Conservation (phyloP, 495 filamentous ascomycete species). For the Aspergillus sclerotiicarbonarius region DNA sequence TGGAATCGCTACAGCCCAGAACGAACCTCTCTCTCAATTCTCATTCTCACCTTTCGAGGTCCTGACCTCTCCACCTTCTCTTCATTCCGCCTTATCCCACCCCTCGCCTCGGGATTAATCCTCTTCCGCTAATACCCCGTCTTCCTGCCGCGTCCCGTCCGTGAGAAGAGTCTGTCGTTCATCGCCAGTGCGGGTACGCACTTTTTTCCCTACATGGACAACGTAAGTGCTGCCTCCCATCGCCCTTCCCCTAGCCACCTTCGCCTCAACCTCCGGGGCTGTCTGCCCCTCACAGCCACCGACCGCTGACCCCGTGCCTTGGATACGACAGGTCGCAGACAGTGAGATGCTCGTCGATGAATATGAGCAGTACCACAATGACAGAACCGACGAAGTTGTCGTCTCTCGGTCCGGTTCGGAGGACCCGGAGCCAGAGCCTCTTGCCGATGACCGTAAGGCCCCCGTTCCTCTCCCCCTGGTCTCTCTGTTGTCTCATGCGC, state of each 20-base stretch:
- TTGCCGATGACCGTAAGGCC: conserved; percentile 71
- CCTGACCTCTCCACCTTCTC: conserved; percentile 7
- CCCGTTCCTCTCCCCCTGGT: conserved; percentile 10
- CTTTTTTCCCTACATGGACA: conserved; percentile 45
- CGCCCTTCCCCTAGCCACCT: conserved; percentile 21
- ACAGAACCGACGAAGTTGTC: conserved; percentile 80
- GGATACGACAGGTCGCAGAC: conserved; percentile 37
- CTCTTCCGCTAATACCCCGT: neutral
- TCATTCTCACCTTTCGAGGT: conserved; percentile 19
- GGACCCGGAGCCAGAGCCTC: conserved; percentile 51
- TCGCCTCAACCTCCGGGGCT: neutral
- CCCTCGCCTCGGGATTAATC: neutral
- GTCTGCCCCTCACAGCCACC: neutral
- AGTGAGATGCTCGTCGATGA: conserved; percentile 70
- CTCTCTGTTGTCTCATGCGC: neutral
- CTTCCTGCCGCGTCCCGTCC: conserved; percentile 2
- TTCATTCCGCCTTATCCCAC: conserved; percentile 4
- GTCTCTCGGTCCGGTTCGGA: conserved; percentile 68
- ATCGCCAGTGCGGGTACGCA: conserved; percentile 32
- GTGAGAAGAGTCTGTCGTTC: conserved; percentile 25
- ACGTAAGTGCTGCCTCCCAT: conserved; percentile 38
- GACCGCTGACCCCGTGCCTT: conserved; percentile 6
- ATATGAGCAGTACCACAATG: conserved; percentile 69
- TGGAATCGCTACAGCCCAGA: conserved; percentile 9
- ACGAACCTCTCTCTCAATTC: conserved; percentile 1